phyloP scores from a whole-genome alignment of 2,329 filamentous ascomycete genomes.

The Fusarium avenaceum region DNA sequence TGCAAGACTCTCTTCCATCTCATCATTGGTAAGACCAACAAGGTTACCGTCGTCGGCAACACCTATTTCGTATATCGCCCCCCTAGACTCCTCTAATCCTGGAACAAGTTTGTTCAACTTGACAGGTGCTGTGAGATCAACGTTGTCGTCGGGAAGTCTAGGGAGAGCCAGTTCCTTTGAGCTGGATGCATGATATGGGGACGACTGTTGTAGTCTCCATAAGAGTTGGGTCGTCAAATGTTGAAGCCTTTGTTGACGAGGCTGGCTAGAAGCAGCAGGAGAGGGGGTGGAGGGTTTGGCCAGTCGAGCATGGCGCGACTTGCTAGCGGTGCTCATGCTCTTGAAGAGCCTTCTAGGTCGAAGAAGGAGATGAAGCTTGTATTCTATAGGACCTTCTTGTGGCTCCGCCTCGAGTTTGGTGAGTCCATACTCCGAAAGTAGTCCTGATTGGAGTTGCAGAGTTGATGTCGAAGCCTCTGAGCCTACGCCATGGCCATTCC shows the following conservation, averaged over 20 bases:
- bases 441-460: slow-evolving; percentile 50
- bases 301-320: slow-evolving; percentile 29
- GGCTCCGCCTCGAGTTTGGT: slow-evolving; percentile 89
- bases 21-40: slow-evolving; percentile 87
- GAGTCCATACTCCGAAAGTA: slow-evolving; percentile 73
- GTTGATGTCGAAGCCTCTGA: slow-evolving; percentile 46
- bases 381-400: slow-evolving; percentile 94
- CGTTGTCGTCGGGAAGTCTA: slow-evolving; percentile 75
- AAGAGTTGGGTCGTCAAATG: slow-evolving; percentile 94
- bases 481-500: slow-evolving; percentile 46
- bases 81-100: slow-evolving; percentile 91
- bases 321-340: slow-evolving; percentile 72
- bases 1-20: slow-evolving; percentile 89
- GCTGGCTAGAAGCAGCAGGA: slow-evolving; percentile 70
- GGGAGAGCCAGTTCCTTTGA: slow-evolving; percentile 82
- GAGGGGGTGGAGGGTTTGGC: slow-evolving; percentile 47
- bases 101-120: slow-evolving; percentile 73
- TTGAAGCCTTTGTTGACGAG: slow-evolving; percentile 85
- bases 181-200: slow-evolving; percentile 86
- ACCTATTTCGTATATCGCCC: slow-evolving; percentile 95
- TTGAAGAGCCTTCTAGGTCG: slow-evolving; percentile 81
- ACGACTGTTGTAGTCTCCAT: slow-evolving; percentile 96
- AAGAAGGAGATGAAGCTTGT: slow-evolving; percentile 92
- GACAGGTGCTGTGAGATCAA: slow-evolving; percentile 61
- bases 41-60: slow-evolving; percentile 95